phyloP scores from a whole-genome alignment of 1,284 basidiomycete species.

The Phellinidium pouzarii region DNA sequence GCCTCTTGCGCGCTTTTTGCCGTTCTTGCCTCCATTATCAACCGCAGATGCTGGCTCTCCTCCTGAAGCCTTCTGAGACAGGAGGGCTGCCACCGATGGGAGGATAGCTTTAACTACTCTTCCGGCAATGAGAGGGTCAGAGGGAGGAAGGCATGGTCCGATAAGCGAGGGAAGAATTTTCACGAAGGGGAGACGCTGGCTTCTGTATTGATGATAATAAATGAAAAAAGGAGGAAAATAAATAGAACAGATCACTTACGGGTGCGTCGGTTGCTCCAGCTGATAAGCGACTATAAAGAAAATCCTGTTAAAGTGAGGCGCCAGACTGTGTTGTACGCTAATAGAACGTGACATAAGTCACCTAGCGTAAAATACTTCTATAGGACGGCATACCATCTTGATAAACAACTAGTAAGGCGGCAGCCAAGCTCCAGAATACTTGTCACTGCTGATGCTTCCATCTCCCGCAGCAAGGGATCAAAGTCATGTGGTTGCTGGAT shows the following conservation, averaged over 20 bases:
- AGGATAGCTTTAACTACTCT: slow-evolving; percentile 53
- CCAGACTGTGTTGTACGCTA: slow-evolving; percentile 47
- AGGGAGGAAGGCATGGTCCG: slow-evolving; percentile 37
- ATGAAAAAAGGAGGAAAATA: neutral
- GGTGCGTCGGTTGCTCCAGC: slow-evolving; percentile 46
- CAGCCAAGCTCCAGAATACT: slow-evolving; percentile 50
- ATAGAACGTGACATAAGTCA: slow-evolving; percentile 10
- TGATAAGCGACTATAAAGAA: slow-evolving; percentile 47
- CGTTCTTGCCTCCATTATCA: slow-evolving; percentile 42
- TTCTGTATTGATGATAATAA: slow-evolving; percentile 27
- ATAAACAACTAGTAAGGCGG: slow-evolving; percentile 40
- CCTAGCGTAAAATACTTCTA: neutral
- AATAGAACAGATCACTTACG: slow-evolving; percentile 36
- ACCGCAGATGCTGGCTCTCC: slow-evolving; percentile 25
- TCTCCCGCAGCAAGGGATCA: slow-evolving; percentile 42
- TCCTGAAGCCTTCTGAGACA: slow-evolving; percentile 33
- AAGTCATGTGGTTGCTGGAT: slow-evolving; percentile 40
- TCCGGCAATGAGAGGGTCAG: slow-evolving; percentile 43
- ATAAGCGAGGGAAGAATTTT: slow-evolving; percentile 39
- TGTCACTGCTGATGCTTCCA: slow-evolving; percentile 50
- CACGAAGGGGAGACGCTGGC: slow-evolving; percentile 39
- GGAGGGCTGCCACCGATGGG: slow-evolving; percentile 41
- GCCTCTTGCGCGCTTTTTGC: slow-evolving; percentile 69
- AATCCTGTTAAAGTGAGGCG: slow-evolving; percentile 45
- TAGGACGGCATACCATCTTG: slow-evolving; percentile 38